A percentile compares a stretch with the other conserved stretches of the same genome.
These are phyloP conservation scores for Astragalus glycyphyllos DNA, from an alignment of 306 rosid genomes.

Conservation along the genomic window DNA sequence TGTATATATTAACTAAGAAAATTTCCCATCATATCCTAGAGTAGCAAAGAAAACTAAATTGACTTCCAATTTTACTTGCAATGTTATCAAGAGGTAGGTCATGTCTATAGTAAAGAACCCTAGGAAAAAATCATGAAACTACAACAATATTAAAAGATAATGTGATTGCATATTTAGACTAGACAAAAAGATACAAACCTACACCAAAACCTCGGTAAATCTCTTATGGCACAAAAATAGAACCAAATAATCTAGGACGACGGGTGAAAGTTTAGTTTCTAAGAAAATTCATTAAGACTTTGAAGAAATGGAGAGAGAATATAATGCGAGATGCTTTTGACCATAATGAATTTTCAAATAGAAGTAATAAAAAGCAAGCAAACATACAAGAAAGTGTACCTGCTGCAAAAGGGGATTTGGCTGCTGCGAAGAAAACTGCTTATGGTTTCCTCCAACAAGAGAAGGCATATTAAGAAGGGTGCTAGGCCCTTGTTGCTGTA, in stretches of 20 bases:
- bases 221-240: slow-evolving; percentile 3
- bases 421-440: slow-evolving; percentile 83
- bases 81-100: slow-evolving; percentile 24
- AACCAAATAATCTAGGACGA: slow-evolving; percentile 13
- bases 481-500: slow-evolving; percentile 90
- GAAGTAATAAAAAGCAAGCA: slow-evolving; percentile 28
- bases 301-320: slow-evolving; percentile 1
- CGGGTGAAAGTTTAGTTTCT: background rate
- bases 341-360: slow-evolving; percentile 24
- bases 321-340: background rate
- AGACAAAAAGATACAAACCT: slow-evolving; percentile 23
- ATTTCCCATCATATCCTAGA: slow-evolving; percentile 7
- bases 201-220: background rate
- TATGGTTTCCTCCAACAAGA: slow-evolving; percentile 80
- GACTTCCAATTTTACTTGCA: background rate
- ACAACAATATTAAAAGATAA: background rate
- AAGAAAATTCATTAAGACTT: background rate
- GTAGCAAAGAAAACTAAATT: slow-evolving; percentile 24
- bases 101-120: slow-evolving; percentile 13
- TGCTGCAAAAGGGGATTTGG: slow-evolving; percentile 90
- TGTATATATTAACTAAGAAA: slow-evolving; percentile 4
- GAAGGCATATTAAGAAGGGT: slow-evolving; percentile 81
- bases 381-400: slow-evolving; percentile 50
- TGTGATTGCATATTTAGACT: slow-evolving; percentile 4
- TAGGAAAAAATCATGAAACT: slow-evolving; percentile 9